Base-by-base conservation (phyloP, 2,329 filamentous ascomycete species). In the Cordyceps pruinosa region DNA sequence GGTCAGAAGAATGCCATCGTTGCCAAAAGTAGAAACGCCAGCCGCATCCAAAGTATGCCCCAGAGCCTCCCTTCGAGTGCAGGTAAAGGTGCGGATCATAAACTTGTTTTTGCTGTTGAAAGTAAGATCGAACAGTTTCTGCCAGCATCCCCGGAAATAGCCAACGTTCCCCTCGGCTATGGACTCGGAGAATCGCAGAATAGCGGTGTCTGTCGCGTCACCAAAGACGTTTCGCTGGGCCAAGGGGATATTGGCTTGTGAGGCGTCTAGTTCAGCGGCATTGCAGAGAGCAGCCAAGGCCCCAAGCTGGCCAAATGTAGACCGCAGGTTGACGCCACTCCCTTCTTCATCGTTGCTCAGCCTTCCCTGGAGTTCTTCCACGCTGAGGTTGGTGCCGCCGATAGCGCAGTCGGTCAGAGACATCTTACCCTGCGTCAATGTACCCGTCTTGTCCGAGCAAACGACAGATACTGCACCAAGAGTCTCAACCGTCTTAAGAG, bases 21-120 rank as follows among this genome's bases (percentile, higher is more conserved):
- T 64, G 21, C 66, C 60, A 62, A 76, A 77, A 1, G 62, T 56
- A 5, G 66, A 59, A 1, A 68, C 70, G 21, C 73, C 72, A 7
- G 61, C 64, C 4, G 64, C 55, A 1, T 74, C 68, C 4, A 81
- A 61, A 1, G 75, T 76, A n/a, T 72, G 69, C 1, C 50, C 35
- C 9, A 69, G 46, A 2, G 59, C 62, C 53, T 67, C 66, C n/a
- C 69, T 66, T 30, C 72, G 66, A 2, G 69, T 70, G 39, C 79
- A 62, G 2, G 75, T 75, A 49, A 86, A 80, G 0, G 85, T 79
- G 34, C 83, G 78, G 56, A 91, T 81, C 83, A 90, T 91, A 67
- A 85, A 91, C 70, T 92, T 92, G 72, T 90, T 91, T 75, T 89
- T 89, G 72, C 86, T 89, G 73, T 91, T 91, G 69, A 92, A 92